Percentiles rank a stretch among this genome's conserved stretches.
phyloP scores from a whole-genome alignment of 139 green algal genomes.

The Chlamydomonas sphaeroides region DNA sequence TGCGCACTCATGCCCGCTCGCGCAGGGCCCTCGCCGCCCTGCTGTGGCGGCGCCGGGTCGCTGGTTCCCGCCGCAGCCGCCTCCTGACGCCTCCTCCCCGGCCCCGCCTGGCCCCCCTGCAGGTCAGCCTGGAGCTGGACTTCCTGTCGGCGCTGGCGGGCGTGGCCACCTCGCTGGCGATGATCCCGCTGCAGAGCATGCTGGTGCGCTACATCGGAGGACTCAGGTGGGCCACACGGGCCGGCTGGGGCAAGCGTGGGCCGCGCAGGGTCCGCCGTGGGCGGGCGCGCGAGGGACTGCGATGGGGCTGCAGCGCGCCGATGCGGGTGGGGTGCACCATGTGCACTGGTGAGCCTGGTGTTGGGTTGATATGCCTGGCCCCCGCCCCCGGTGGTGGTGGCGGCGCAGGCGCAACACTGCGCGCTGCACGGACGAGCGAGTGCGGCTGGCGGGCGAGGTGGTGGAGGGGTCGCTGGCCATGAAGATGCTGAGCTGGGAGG shows the following conservation, averaged over 20 bases:
- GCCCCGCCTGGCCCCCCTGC: background rate
- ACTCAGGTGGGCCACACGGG: conserved; percentile 57
- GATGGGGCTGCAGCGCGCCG: no score
- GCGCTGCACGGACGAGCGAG: conserved; percentile 80
- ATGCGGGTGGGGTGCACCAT: background rate
- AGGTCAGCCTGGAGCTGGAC: conserved; percentile 73
- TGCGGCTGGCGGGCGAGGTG: conserved; percentile 75
- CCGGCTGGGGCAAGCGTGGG: no score
- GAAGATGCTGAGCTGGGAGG: conserved; percentile 74
- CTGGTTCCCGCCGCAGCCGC: background rate
- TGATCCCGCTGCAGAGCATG: conserved; percentile 77
- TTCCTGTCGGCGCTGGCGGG: conserved; percentile 72
- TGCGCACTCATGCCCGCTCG: no score
- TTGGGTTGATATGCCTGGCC: no score
- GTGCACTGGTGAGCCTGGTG: no score
- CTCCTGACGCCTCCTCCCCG: background rate
- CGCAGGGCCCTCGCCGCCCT: no score
- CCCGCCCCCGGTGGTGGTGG: no score
- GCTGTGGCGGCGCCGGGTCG: no score
- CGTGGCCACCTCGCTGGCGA: conserved; percentile 62
- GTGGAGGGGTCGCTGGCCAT: conserved; percentile 73
- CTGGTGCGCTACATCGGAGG: conserved; percentile 70
- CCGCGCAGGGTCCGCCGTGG: no score
- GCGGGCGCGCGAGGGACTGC: no score
- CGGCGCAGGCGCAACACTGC: conserved; percentile 37